A percentile compares a stretch with the other conserved stretches of the same genome.
phyloP scores from a whole-genome alignment of 2,329 filamentous ascomycete species.

The Dactylellina parvicollis region DNA sequence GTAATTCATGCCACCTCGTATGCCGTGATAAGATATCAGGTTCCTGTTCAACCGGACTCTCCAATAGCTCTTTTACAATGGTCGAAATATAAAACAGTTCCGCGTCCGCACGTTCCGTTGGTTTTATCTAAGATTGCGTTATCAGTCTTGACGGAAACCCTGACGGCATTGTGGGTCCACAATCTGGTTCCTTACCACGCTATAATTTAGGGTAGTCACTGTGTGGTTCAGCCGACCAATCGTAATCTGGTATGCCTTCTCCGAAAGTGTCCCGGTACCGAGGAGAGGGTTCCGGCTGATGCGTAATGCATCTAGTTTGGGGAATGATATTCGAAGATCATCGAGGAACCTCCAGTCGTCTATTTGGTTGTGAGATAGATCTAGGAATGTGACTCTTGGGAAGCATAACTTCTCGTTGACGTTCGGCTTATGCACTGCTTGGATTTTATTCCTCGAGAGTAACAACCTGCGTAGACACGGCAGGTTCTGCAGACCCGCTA shows the following conservation, averaged over 20 bases:
- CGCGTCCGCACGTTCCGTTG: constrained; percentile 81
- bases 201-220: constrained; percentile 38
- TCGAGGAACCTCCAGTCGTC: constrained; percentile 75
- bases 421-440: constrained; percentile 60
- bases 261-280: constrained; percentile 60
- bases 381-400: constrained; percentile 70
- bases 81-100: constrained; percentile 92
- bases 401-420: constrained; percentile 65
- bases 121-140: constrained; percentile 66
- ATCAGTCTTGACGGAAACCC: constrained; percentile 21
- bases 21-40: constrained; percentile 71
- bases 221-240: constrained; percentile 32
- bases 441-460: constrained; percentile 80
- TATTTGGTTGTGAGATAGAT: constrained; percentile 78
- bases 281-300: constrained; percentile 83
- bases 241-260: constrained; percentile 60
- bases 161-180: constrained; percentile 7
- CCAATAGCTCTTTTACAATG: constrained; percentile 78
- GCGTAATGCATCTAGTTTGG: constrained; percentile 77
- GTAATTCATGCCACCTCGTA: constrained; percentile 77
- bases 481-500: constrained; percentile 68
- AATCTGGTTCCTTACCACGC: constrained; percentile 41
- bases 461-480: constrained; percentile 70
- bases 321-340: constrained; percentile 69
- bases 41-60: constrained; percentile 67